A percentile compares a stretch with the other conserved stretches of the same genome.
phyloP scores from a whole-genome alignment of 2,329 filamentous ascomycete species.

The Whalleya microplaca region DNA sequence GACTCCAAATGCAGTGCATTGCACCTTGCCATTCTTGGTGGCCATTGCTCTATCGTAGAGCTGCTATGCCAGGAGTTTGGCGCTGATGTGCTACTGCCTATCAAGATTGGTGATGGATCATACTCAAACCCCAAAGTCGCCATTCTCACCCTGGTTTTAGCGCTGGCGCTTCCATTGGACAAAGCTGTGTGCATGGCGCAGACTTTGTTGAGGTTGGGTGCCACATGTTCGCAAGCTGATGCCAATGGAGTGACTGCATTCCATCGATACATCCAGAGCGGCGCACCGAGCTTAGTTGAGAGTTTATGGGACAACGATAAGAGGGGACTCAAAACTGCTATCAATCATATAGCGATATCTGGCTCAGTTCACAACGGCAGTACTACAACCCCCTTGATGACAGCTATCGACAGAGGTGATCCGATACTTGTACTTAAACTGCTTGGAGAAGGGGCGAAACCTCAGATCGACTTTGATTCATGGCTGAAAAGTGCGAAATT shows the following conservation, averaged over 20 bases:
- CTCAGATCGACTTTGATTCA: conserved; percentile 63
- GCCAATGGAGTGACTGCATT: conserved; percentile 66
- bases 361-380: conserved; percentile 39
- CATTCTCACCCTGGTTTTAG: conserved; percentile 72
- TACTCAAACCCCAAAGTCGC: conserved; percentile 57
- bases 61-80: conserved; percentile 74
- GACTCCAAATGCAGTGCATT: conserved; percentile 74
- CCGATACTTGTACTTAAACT: conserved; percentile 59
- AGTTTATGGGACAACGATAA: conserved; percentile 59
- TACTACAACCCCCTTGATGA: conserved; percentile 56
- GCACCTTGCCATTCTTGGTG: conserved; percentile 77
- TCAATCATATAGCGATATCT: conserved; percentile 65
- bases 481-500: conserved; percentile 64
- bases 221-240: conserved; percentile 75
- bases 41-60: conserved; percentile 70
- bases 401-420: conserved; percentile 60
- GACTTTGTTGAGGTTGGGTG: conserved; percentile 70
- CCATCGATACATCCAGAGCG: conserved; percentile 62
- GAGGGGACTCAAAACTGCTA: conserved; percentile 62
- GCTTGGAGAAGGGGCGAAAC: conserved; percentile 64
- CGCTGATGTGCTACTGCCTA: conserved; percentile 74
- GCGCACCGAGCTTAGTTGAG: conserved; percentile 53
- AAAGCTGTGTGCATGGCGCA: conserved; percentile 68
- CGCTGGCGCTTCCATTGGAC: conserved; percentile 64
- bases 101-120: conserved; percentile 63